Conservation (phyloP, 345 rosid species). For the Zanthoxylum bungeanum region DNA sequence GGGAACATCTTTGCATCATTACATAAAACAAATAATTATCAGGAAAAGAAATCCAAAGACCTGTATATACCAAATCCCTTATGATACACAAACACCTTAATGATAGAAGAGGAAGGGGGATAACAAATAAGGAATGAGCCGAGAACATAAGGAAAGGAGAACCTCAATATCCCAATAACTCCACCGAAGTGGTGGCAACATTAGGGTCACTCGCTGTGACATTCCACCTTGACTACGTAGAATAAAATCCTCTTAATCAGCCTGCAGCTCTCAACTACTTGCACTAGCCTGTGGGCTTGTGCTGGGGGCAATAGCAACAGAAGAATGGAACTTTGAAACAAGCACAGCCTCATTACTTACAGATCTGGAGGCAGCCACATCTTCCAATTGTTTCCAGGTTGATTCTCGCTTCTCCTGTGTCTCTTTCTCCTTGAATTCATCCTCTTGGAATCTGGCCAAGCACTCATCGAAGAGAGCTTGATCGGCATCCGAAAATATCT, state of each 20-base stretch:
- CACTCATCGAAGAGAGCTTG: conserved; percentile 66
- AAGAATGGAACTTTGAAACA: conserved; percentile 45
- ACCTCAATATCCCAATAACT: conserved; percentile 14
- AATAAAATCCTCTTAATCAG: conserved; percentile 4
- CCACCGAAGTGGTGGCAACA: conserved; percentile 12
- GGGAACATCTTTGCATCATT: conserved; percentile 25
- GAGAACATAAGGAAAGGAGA: conserved; percentile 12
- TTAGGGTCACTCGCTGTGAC: not conserved
- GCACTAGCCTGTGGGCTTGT: conserved; percentile 36
- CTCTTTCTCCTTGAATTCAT: conserved; percentile 45
- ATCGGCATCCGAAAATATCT: conserved; percentile 55
- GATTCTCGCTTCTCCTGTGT: conserved; percentile 44
- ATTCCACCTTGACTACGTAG: conserved; percentile 4
- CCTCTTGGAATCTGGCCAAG: conserved; percentile 50
- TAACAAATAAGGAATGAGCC: conserved; percentile 9
- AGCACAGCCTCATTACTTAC: conserved; percentile 56
- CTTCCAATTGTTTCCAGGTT: conserved; percentile 68
- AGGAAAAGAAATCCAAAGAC: conserved; percentile 19
- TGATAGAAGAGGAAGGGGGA: not conserved
- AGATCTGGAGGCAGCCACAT: conserved; percentile 54
- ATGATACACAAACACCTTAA: conserved; percentile 39
- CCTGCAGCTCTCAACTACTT: conserved; percentile 34
- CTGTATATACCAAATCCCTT: conserved; percentile 33
- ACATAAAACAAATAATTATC: conserved; percentile 24
- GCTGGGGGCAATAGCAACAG: conserved; percentile 38